phyloP scores from a whole-genome alignment of 1,139 yeast species.

The Scheffersomyces stambukii region DNA sequence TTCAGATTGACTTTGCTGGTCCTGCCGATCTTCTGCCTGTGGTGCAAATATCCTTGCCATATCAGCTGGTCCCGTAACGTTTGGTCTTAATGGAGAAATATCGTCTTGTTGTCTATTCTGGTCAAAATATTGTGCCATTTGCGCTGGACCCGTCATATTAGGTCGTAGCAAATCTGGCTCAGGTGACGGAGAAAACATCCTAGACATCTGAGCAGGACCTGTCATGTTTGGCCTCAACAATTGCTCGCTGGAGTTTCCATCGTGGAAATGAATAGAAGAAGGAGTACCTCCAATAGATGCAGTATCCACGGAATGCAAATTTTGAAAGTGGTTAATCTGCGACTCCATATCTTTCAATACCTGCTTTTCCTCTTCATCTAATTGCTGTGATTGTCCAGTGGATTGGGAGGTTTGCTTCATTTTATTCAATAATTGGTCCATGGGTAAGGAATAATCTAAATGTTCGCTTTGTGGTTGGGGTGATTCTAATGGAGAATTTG shows the following conservation, averaged over 20 bases:
- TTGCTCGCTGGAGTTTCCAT: slow-evolving; percentile 10
- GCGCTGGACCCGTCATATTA: slow-evolving; percentile 57
- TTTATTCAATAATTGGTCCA: slow-evolving; percentile 61
- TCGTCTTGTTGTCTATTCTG: no score
- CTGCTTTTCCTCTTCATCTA: slow-evolving; percentile 53
- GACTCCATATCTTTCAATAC: slow-evolving; percentile 65
- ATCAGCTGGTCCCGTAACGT: slow-evolving; percentile 36
- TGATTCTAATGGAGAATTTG: slow-evolving; percentile 20
- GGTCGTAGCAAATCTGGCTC: slow-evolving; percentile 35
- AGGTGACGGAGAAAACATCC: slow-evolving; percentile 20
- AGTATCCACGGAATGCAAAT: slow-evolving; percentile 59
- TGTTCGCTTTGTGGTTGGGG: slow-evolving; percentile 15
- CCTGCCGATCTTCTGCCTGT: slow-evolving; percentile 1
- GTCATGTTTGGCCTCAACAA: slow-evolving; percentile 48
- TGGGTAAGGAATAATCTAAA: slow-evolving; percentile 62
- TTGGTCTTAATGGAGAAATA: slow-evolving; percentile 24
- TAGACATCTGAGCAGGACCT: slow-evolving; percentile 47
- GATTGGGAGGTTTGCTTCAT: no score
- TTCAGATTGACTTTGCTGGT: not conserved
- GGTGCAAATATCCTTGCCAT: slow-evolving; percentile 34
- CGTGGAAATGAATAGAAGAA: slow-evolving; percentile 38
- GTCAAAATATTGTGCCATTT: slow-evolving; percentile 25
- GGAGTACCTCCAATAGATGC: slow-evolving; percentile 60
- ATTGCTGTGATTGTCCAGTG: slow-evolving; percentile 27
- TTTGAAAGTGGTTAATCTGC: slow-evolving; percentile 61